Evolutionary conservation across 257 asterid genomes (phyloP).

Genomic region (Solanum medicagineum): DNA sequence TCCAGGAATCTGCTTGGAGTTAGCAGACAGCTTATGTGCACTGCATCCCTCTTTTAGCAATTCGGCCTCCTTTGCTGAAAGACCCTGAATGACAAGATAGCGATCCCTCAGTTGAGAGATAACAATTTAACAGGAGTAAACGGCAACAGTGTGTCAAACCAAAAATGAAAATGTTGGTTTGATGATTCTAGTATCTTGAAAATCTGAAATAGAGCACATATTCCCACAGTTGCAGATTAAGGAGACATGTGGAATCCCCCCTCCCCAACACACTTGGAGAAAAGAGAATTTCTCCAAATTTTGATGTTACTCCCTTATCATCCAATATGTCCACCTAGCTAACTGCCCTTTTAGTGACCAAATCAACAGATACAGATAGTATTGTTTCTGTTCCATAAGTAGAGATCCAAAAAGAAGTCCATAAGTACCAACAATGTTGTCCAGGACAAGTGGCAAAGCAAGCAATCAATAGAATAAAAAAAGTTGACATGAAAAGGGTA

Average conservation of each 20-base stretch:
- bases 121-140: neutral
- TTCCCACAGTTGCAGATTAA: neutral
- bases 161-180: neutral
- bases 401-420: neutral
- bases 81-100: constrained; percentile 31
- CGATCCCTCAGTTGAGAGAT: neutral
- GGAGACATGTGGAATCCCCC: neutral
- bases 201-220: neutral
- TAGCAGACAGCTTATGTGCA: constrained; percentile 32
- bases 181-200: neutral
- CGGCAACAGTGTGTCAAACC: neutral
- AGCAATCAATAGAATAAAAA: neutral
- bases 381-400: neutral
- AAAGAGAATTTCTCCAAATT: neutral
- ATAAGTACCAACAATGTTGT: neutral
- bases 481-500: neutral
- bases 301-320: neutral
- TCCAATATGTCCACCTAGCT: neutral
- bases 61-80: constrained; percentile 60
- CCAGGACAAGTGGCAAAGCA: neutral
- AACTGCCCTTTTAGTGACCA: neutral
- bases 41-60: constrained; percentile 37
- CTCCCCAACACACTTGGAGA: neutral
- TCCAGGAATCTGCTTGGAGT: constrained; percentile 33
- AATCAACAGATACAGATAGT: neutral